Evolutionary conservation across 257 asterid species (phyloP).

Genomic region (Solanum appendiculatum): DNA sequence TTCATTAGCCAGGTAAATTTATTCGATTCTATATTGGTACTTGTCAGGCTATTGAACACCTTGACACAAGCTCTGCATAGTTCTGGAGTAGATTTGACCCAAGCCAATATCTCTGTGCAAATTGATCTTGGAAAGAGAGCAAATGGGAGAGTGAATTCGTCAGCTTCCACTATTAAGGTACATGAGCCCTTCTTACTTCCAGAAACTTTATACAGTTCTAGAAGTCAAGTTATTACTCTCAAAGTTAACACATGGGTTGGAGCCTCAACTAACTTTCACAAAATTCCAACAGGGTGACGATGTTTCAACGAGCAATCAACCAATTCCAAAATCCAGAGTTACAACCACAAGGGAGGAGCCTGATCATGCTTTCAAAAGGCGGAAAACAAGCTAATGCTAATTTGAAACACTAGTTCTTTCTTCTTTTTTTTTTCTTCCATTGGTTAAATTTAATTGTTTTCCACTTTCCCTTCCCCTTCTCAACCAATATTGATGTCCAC

Average conservation of each 20-base stretch:
- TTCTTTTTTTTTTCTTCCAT: neutral
- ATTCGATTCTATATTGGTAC: neutral
- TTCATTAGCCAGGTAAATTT: neutral
- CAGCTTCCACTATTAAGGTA: conserved; percentile 62
- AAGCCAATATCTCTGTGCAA: conserved; percentile 80
- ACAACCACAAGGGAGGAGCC: conserved; percentile 42
- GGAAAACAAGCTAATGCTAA: conserved; percentile 57
- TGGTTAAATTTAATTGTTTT: neutral
- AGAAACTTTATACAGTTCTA: neutral
- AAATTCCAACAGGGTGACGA: conserved; percentile 29
- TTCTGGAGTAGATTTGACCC: conserved; percentile 82
- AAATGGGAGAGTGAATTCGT: conserved; percentile 33
- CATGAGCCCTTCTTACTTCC: neutral
- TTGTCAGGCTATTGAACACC: conserved; percentile 68
- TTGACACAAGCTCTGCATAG: conserved; percentile 77
- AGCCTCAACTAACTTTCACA: neutral
- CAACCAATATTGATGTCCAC: neutral
- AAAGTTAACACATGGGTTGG: neutral
- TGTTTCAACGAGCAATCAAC: conserved; percentile 13
- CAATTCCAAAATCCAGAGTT: conserved; percentile 23
- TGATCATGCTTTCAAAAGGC: conserved; percentile 54
- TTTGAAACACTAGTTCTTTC: conserved; percentile 4
- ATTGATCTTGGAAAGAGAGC: conserved; percentile 79
- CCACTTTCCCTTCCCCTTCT: neutral
- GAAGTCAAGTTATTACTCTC: neutral